Conservation (phyloP, 768 basidiomycete genomes). For the Sarcomyxa edulis region DNA sequence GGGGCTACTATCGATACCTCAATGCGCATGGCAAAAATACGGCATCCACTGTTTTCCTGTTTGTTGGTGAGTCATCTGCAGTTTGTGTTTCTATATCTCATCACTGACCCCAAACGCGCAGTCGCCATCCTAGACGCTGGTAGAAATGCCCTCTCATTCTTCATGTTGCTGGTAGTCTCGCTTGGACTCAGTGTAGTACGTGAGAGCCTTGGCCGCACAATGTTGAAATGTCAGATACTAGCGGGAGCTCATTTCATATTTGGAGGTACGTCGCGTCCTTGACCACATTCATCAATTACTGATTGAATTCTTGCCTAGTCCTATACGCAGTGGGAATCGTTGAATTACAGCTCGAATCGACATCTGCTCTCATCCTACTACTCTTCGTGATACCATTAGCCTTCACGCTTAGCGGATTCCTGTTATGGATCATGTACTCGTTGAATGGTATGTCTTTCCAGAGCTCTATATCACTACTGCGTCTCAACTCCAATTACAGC, state of each 20-base stretch:
- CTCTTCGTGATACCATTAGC: constrained; percentile 93
- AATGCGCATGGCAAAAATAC: constrained; percentile 78
- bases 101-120: constrained; percentile 20
- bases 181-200: constrained; percentile 90
- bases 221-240: constrained; percentile 79
- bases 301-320: constrained; percentile 35
- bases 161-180: constrained; percentile 89
- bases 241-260: constrained; percentile 88
- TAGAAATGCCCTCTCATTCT: constrained; percentile 91
- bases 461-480: neutral
- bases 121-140: constrained; percentile 96
- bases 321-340: constrained; percentile 95
- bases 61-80: constrained; percentile 62
- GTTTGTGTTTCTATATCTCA: neutral
- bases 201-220: constrained; percentile 78
- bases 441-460: constrained; percentile 59
- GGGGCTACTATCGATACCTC: constrained; percentile 95
- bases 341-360: constrained; percentile 86
- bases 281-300: neutral
- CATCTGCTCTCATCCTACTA: constrained; percentile 77
- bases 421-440: constrained; percentile 93
- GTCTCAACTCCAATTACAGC: constrained; percentile 35
- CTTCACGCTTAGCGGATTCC: constrained; percentile 91
- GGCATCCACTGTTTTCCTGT: constrained; percentile 83
- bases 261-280: constrained; percentile 61